Evolutionary conservation across 1,139 yeast genomes (phyloP).

Genomic region (Diutina rugosa): DNA sequence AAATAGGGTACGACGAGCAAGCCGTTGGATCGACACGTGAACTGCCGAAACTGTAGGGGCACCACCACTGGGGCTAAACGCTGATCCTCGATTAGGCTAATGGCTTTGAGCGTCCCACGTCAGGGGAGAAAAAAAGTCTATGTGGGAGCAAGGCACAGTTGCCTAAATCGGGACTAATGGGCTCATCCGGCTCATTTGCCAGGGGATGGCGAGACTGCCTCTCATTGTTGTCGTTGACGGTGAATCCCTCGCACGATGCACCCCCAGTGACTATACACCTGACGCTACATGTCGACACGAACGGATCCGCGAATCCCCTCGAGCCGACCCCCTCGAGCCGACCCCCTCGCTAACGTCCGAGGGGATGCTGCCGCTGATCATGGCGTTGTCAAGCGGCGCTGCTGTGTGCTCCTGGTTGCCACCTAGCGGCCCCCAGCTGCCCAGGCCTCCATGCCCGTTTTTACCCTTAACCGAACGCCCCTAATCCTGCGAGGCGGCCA

Average conservation of each 20-base stretch:
- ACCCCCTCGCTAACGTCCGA: background rate
- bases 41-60: background rate
- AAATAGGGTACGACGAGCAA: background rate
- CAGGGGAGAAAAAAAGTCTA: background rate
- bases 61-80: too few relatives aligned
- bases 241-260: too few relatives aligned
- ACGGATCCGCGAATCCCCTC: background rate
- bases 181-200: background rate
- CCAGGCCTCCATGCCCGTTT: background rate
- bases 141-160: background rate
- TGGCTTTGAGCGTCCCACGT: background rate
- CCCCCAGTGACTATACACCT: too few relatives aligned
- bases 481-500: background rate
- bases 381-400: background rate
- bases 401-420: background rate
- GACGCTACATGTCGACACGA: too few relatives aligned
- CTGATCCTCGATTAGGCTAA: too few relatives aligned
- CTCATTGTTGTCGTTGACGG: too few relatives aligned
- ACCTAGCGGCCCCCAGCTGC: background rate
- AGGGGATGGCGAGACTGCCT: too few relatives aligned
- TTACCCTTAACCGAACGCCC: background rate
- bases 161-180: background rate
- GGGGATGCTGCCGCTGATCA: background rate
- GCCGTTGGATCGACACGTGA: background rate
- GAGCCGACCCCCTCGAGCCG: background rate